Base-by-base conservation (phyloP, 1,139 yeast genomes). In the Candida smagusa region DNA sequence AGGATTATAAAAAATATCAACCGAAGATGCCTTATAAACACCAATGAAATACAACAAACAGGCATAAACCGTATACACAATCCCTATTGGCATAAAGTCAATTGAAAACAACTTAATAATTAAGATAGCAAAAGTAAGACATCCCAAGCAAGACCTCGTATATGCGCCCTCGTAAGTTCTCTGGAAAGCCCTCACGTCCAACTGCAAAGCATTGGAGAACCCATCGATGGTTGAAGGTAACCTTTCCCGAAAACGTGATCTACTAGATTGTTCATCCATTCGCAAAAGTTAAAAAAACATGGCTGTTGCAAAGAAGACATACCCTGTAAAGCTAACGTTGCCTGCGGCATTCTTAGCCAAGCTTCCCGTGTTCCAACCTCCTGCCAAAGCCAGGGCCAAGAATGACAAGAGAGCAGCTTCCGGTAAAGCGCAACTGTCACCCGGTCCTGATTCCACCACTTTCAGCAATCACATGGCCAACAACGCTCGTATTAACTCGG, bases 91-190 rank as follows among this genome's bases (percentile, higher is more conserved):
- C 40, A 76, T 59, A 47, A 77, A 77, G 44, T 77, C 81, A 36
- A 54, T 60, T 19, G 78, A 69, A 50, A 77, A 77, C 30, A 77
- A 55, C 53, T 76, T 77, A 48, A 77, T 65, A 31, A 77, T 68
- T 35, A 75, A 43, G 33, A 70, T 61, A 4, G 75, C 59, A 45
- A 72, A 71, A 22, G 74, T 67, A n/a, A 72, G 53, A 36, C 72
- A 58, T 27, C 72, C 72, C 19, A 77, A 57, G 23, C 81, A 74
- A 3, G 80, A 68, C 38, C 83, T 52, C 9, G 79, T 68, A 48
- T 77, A 77, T 3, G 83, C 81, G 0, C 83, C 83, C 52, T 77
- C 82, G 48, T 77, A 77, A 1, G 83, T 77, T 44, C 83, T 53
- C 52, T 77, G 83, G 51, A 77, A 81, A 1, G 83, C 83, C 43